phyloP scores from a whole-genome alignment of 257 asterid genomes.

The Ilex aquifolium region DNA sequence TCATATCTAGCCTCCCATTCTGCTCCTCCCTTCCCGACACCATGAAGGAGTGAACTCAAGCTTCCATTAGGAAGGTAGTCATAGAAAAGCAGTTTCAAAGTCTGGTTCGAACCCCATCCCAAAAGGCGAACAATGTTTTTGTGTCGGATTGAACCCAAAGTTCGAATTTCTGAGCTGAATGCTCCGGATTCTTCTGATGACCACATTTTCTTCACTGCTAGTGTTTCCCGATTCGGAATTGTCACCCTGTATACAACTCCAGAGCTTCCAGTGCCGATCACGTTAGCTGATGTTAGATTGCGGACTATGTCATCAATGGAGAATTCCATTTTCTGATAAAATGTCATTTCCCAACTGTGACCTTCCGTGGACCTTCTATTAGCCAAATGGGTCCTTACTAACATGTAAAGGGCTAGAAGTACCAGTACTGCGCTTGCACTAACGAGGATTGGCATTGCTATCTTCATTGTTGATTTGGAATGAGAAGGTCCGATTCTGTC shows the following conservation, averaged over 20 bases:
- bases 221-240: background rate
- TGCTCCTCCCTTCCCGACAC: background rate
- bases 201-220: background rate
- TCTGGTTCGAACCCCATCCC: background rate
- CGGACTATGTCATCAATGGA: background rate
- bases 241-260: background rate
- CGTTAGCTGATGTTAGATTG: background rate
- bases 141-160: background rate
- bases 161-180: background rate
- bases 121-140: background rate
- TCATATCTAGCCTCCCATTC: background rate
- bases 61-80: background rate
- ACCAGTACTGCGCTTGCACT: background rate
- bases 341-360: background rate
- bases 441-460: background rate
- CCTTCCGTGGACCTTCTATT: background rate
- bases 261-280: background rate
- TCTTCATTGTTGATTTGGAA: background rate
- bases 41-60: background rate
- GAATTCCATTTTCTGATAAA: background rate
- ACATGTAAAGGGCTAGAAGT: background rate
- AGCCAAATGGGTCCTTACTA: background rate
- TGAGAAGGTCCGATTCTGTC: background rate
- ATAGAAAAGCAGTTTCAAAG: background rate
- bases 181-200: background rate